Evolutionary conservation across 116 monocot genomes (phyloP), one percentile per base, ranked within the genome.

Genomic region (Cymodocea nodosa): DNA sequence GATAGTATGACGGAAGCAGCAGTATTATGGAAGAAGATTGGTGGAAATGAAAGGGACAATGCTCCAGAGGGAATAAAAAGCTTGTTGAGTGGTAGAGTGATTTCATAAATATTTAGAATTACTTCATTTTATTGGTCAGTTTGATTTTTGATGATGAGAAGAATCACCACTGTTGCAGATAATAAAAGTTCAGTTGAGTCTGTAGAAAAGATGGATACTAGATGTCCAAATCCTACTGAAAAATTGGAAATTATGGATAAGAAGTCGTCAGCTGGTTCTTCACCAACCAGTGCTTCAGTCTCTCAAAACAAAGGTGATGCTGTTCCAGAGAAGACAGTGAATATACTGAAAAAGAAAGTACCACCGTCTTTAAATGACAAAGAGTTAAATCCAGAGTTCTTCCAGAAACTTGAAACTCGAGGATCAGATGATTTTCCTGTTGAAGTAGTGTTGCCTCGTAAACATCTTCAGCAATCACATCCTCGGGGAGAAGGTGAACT

Each of bases 361-460:
- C 77, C 65, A 51, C 80, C 85, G 19, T 75, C 89, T 71, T 79
- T 94, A 64, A 89, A 70, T 34, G 89, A 94, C 69, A 94, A 87
- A 72, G 91, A 87, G 63, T 39, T 90, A 63, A 97, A 97, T 64
- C 78, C 82, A 62, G 88, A 97, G 19, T 97, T 97, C 59, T 97
- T 97, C 55, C 97, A 90, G 67, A 90, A 90, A 55, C 85, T 97
- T 23, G 95, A 90, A 75, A 74, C 81, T 62, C 83, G 85, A 63
- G 72, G 22, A 51, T 71, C 78, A 30, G 84, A 85, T 68, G 97
- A 97, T 25, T 76, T 89, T 18, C 79, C 80, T 36, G 89, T 85
- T 16, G 91, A 97, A 80, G 97, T 97, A 40, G 91, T 91, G n/a
- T 50, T 87, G 57, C 97, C 91, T 64, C 85, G 77, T 30, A 83